Evolutionary conservation across 495 filamentous ascomycete species (phyloP).

Genomic region (Daldinia decipiens): DNA sequence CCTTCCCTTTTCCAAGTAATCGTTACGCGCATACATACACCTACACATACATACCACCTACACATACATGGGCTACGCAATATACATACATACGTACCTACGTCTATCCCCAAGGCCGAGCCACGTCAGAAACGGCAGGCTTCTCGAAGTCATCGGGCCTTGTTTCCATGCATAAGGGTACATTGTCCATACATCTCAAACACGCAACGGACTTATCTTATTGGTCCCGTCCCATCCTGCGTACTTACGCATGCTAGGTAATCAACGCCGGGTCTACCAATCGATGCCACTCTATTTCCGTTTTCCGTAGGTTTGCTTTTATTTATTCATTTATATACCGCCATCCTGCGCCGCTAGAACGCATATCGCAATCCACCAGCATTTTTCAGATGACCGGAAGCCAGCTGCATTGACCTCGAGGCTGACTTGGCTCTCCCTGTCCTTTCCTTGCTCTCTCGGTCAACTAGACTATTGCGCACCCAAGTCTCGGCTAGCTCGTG

Average conservation of each 20-base stretch:
- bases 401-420: slow-evolving; percentile 9
- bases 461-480: not conserved
- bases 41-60: not conserved
- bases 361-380: slow-evolving; percentile 24
- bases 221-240: not conserved
- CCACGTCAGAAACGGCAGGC: slow-evolving; percentile 34
- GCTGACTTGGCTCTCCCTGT: slow-evolving; percentile 16
- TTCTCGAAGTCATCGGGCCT: slow-evolving; percentile 39
- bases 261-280: not conserved
- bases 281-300: not conserved
- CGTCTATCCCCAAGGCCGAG: not conserved
- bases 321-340: not conserved
- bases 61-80: not conserved
- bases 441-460: not conserved
- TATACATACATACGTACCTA: not conserved
- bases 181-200: not conserved
- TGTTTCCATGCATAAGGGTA: slow-evolving; percentile 3
- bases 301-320: not conserved
- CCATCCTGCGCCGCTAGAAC: slow-evolving; percentile 20
- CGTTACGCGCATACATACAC: not conserved
- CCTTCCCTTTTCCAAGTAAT: not conserved
- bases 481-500: not conserved
- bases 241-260: not conserved
- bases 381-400: not conserved
- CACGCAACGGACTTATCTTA: not conserved